Evolutionary conservation across 306 rosid species (phyloP).

Genomic region (Datisca glomerata): DNA sequence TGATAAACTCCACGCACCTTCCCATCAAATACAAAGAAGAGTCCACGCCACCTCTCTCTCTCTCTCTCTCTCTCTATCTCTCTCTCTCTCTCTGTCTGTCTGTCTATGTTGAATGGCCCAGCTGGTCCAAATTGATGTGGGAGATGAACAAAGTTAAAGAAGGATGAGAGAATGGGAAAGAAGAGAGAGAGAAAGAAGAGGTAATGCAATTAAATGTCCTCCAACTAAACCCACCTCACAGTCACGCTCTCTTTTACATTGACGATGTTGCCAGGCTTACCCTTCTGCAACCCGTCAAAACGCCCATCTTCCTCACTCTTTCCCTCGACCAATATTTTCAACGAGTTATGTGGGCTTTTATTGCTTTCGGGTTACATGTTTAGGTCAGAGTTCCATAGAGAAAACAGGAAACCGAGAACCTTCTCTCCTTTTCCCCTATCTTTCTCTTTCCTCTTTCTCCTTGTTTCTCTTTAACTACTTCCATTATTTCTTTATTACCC

Average conservation of each 20-base stretch:
- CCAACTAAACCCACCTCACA: constrained; percentile 87
- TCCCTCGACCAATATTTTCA: constrained; percentile 70
- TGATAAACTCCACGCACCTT: constrained; percentile 56
- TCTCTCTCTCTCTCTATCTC: no score
- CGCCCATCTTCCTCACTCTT: constrained; percentile 90
- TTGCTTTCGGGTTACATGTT: constrained; percentile 49
- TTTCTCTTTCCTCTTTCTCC: constrained; percentile 7
- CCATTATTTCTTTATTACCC: constrained; percentile 14
- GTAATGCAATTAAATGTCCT: constrained; percentile 74
- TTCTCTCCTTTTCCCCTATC: constrained; percentile 29
- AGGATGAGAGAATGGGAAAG: constrained; percentile 31
- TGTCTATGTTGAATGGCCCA: constrained; percentile 82
- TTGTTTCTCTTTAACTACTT: constrained; percentile 13
- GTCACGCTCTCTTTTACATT: constrained; percentile 17
- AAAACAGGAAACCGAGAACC: constrained; percentile 81
- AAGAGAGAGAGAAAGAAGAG: constrained; percentile 25
- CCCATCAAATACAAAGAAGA: constrained; percentile 35
- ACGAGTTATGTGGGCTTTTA: constrained; percentile 99
- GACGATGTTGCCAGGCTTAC: constrained; percentile 65
- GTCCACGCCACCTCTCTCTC: constrained; percentile 43
- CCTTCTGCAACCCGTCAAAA: constrained; percentile 98
- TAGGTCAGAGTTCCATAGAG: constrained; percentile 94
- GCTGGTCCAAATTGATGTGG: constrained; percentile 89
- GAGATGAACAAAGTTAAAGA: constrained; percentile 39
- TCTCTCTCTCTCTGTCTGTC: constrained; percentile 20